phyloP scores from a whole-genome alignment of 1,139 yeast species.

The Debaryomyces sp. region DNA sequence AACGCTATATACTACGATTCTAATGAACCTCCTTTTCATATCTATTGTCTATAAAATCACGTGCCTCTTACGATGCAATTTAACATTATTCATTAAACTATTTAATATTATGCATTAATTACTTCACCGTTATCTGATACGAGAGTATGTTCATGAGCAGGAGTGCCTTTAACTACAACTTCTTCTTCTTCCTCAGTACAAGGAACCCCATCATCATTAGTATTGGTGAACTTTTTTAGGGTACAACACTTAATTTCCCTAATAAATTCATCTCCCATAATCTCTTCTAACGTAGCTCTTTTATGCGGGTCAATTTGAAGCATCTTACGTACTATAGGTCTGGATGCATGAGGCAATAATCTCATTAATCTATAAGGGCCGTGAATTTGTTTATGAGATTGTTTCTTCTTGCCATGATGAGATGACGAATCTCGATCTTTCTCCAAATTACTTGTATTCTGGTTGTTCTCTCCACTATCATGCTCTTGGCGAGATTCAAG shows the following conservation, averaged over 20 bases:
- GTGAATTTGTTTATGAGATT: slow-evolving; percentile 45
- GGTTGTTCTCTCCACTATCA: background rate
- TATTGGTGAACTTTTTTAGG: slow-evolving; percentile 26
- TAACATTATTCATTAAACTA: slow-evolving; percentile 8
- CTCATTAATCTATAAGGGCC: slow-evolving; percentile 93
- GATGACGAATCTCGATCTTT: slow-evolving; percentile 8
- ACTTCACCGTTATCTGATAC: slow-evolving; percentile 29
- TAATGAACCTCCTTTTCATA: background rate
- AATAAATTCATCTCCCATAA: slow-evolving; percentile 74
- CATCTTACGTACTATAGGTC: slow-evolving; percentile 78
- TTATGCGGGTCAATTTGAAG: slow-evolving; percentile 65
- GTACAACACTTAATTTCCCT: slow-evolving; percentile 54
- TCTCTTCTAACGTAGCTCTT: slow-evolving; percentile 71
- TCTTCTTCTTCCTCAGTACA: slow-evolving; percentile 46
- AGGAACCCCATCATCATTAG: slow-evolving; percentile 26
- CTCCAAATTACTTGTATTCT: slow-evolving; percentile 1
- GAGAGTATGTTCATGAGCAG: slow-evolving; percentile 46
- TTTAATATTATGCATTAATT: slow-evolving; percentile 7
- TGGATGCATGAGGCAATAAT: slow-evolving; percentile 81
- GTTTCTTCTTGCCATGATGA: slow-evolving; percentile 26
- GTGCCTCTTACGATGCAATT: slow-evolving; percentile 2
- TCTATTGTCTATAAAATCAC: background rate
- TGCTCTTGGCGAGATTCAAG: background rate
- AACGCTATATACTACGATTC: background rate
- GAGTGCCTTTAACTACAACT: slow-evolving; percentile 39